Conservation (phyloP, 2,329 filamentous ascomycete genomes). For the Didymella arachidicola region DNA sequence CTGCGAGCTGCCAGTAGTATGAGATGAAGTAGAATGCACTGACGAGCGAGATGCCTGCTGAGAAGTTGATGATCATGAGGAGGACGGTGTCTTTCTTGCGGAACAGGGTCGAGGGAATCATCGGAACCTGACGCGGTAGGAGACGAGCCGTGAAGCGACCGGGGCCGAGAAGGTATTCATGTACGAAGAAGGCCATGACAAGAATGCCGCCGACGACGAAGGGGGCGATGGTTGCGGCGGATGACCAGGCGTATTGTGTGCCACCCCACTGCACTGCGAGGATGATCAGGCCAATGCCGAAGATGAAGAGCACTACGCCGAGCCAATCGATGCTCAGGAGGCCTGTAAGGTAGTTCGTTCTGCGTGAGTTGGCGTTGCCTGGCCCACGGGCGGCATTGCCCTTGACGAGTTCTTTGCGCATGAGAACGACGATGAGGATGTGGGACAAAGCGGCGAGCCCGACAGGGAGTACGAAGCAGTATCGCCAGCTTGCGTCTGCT, state of each 20-base stretch:
- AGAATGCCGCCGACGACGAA: slow-evolving; percentile 60
- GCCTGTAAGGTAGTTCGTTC: slow-evolving; percentile 44
- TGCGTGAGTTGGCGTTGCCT: slow-evolving; percentile 41
- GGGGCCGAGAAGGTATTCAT: slow-evolving; percentile 63
- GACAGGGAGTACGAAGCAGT: slow-evolving; percentile 67
- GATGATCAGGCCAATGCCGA: slow-evolving; percentile 49
- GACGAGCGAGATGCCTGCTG: slow-evolving; percentile 63
- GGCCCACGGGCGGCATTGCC: slow-evolving; percentile 52
- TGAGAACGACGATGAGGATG: slow-evolving; percentile 62
- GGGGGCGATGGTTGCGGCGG: slow-evolving; percentile 62
- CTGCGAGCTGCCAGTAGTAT: slow-evolving; percentile 71
- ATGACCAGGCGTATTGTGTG: slow-evolving; percentile 64
- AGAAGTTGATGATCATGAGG: slow-evolving; percentile 69
- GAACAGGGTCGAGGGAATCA: slow-evolving; percentile 70
- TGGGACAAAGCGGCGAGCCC: slow-evolving; percentile 56
- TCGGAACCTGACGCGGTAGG: slow-evolving; percentile 65
- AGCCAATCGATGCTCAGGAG: slow-evolving; percentile 57
- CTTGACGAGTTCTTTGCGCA: slow-evolving; percentile 66
- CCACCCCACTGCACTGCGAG: slow-evolving; percentile 62
- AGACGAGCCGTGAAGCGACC: slow-evolving; percentile 56
- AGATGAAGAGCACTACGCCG: slow-evolving; percentile 46
- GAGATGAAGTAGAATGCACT: slow-evolving; percentile 73
- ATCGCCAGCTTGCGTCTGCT: slow-evolving; percentile 66
- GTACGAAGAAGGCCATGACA: slow-evolving; percentile 60
- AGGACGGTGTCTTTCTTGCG: slow-evolving; percentile 65